Percentiles rank a stretch among this genome's conserved stretches.
phyloP scores from a whole-genome alignment of 805 yeast genomes.

The Spathaspora sp. region DNA sequence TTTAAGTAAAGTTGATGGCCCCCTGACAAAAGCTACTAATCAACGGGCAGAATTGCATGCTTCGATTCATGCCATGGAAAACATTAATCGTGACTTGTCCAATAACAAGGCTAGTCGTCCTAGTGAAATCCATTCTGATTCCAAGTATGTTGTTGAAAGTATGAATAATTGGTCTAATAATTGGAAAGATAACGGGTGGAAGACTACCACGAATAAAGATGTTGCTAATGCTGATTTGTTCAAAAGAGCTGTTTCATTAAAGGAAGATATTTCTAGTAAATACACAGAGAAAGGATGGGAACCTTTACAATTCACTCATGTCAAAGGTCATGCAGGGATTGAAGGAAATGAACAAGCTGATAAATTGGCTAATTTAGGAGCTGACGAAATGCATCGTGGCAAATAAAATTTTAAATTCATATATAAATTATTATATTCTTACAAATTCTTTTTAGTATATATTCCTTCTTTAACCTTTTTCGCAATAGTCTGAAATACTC shows the following conservation, averaged over 20 bases:
- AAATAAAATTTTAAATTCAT: not conserved
- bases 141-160: slow-evolving; percentile 58
- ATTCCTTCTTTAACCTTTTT: slow-evolving; percentile 7
- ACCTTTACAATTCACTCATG: slow-evolving; percentile 51
- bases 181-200: slow-evolving; percentile 61
- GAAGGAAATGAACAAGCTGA: slow-evolving; percentile 80
- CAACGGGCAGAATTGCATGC: slow-evolving; percentile 81
- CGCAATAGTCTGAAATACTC: slow-evolving; percentile 17
- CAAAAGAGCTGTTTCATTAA: slow-evolving; percentile 19
- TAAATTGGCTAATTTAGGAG: slow-evolving; percentile 64
- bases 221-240: slow-evolving; percentile 57
- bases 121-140: slow-evolving; percentile 62
- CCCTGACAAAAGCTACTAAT: slow-evolving; percentile 52
- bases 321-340: slow-evolving; percentile 67
- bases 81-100: slow-evolving; percentile 31
- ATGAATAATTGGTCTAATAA: slow-evolving; percentile 52
- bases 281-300: slow-evolving; percentile 33
- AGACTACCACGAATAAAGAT: slow-evolving; percentile 34
- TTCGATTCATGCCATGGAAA: slow-evolving; percentile 49
- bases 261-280: slow-evolving; percentile 31
- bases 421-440: not conserved
- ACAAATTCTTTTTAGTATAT: slow-evolving; percentile 16
- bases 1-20: slow-evolving; percentile 29
- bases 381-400: slow-evolving; percentile 24
- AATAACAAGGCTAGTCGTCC: slow-evolving; percentile 14